phyloP scores from a whole-genome alignment of 2,329 filamentous ascomycete genomes.

The Purpureocillium takamizusanense region DNA sequence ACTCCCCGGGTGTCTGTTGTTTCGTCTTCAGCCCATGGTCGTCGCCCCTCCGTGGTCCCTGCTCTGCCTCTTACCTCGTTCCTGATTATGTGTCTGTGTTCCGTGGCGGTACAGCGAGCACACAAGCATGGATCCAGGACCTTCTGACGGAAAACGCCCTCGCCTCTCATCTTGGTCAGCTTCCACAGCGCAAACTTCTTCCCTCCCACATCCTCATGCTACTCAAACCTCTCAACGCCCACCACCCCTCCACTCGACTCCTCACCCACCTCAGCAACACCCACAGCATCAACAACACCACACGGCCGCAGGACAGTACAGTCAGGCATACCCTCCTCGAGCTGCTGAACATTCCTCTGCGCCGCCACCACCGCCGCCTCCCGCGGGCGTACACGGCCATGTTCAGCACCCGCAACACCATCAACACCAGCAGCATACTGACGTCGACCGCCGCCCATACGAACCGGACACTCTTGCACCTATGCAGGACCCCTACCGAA shows the following conservation, averaged over 20 bases:
- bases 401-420: constrained; percentile 25
- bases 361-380: constrained; percentile 7
- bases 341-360: constrained; percentile 21
- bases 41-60: constrained; percentile 27
- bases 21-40: constrained; percentile 18
- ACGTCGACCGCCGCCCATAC: constrained; percentile 47
- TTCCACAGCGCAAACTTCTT: constrained; percentile 36
- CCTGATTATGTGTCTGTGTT: constrained; percentile 25
- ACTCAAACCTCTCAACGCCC: constrained; percentile 16
- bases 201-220: constrained; percentile 35
- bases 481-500: constrained; percentile 42
- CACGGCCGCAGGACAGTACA: constrained; percentile 28
- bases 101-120: constrained; percentile 24
- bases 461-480: constrained; percentile 45
- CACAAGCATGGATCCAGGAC: constrained; percentile 51
- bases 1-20: constrained; percentile 14
- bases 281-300: constrained; percentile 16
- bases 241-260: constrained; percentile 18
- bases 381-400: constrained; percentile 19
- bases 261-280: constrained; percentile 10
- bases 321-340: constrained; percentile 28
- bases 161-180: constrained; percentile 43
- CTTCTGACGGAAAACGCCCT: constrained; percentile 50
- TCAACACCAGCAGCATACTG: constrained; percentile 23
- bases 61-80: constrained; percentile 24